phyloP scores from a whole-genome alignment of 2,329 filamentous ascomycete species.

The Aspergillus nomiae region DNA sequence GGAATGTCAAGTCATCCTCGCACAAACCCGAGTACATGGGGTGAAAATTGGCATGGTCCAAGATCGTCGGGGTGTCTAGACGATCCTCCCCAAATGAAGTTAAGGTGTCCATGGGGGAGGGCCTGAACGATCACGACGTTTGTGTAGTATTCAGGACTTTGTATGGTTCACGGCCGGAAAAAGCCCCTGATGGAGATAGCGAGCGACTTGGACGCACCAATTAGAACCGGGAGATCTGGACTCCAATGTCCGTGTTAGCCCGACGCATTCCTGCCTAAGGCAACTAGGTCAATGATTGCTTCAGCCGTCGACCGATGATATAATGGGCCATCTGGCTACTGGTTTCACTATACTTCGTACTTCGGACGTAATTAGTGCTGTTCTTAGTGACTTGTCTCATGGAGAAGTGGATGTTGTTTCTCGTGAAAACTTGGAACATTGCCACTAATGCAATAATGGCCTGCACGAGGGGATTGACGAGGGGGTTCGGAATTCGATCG shows the following conservation, averaged over 20 bases:
- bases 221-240: background rate
- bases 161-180: background rate
- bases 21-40: background rate
- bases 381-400: conserved; percentile 1
- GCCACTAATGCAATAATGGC: background rate
- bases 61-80: background rate
- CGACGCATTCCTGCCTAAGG: background rate
- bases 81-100: background rate
- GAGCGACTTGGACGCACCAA: background rate
- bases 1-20: background rate
- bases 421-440: conserved; percentile 1
- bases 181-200: background rate
- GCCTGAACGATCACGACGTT: background rate
- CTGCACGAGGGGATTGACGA: conserved; percentile 1
- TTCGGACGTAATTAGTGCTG: background rate
- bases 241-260: background rate
- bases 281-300: background rate
- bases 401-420: conserved; percentile 1
- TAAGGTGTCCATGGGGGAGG: background rate
- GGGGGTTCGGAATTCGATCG: conserved; percentile 3
- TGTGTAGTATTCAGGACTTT: background rate
- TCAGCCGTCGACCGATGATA: background rate
- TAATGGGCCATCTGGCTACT: background rate
- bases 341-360: background rate
- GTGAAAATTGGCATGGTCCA: background rate